Evolutionary conservation across 2,329 filamentous ascomycete species (phyloP).

Genomic region (Colletotrichum sp.): DNA sequence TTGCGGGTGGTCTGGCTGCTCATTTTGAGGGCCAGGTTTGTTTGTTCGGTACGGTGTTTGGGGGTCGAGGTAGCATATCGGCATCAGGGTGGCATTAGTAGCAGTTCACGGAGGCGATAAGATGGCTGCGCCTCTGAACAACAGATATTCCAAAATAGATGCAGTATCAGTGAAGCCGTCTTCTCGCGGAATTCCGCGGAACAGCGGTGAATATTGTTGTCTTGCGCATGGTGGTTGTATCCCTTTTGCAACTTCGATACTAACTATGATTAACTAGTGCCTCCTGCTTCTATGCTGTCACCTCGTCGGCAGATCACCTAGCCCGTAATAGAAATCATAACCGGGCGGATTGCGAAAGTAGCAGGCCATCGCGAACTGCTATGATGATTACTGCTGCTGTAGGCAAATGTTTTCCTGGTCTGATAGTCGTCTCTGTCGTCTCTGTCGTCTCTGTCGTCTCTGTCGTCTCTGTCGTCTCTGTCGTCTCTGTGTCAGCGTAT

Average conservation of each 20-base stretch:
- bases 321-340: background rate
- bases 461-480: background rate
- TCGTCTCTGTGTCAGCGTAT: background rate
- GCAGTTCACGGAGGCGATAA: background rate
- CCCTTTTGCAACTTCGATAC: background rate
- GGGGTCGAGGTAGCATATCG: background rate
- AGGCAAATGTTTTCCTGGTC: background rate
- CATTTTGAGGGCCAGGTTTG: background rate
- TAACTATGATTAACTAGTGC: background rate
- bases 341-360: background rate
- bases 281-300: background rate
- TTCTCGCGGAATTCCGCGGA: background rate
- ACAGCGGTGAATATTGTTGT: background rate
- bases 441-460: background rate
- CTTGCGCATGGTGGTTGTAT: background rate
- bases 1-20: background rate
- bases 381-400: background rate
- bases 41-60: background rate
- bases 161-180: background rate
- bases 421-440: background rate
- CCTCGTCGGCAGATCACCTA: background rate
- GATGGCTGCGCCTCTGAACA: background rate
- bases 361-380: background rate
- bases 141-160: background rate
- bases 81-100: background rate